Conservation (phyloP, 2,329 filamentous ascomycete species). For the Exophiala viscosa region DNA sequence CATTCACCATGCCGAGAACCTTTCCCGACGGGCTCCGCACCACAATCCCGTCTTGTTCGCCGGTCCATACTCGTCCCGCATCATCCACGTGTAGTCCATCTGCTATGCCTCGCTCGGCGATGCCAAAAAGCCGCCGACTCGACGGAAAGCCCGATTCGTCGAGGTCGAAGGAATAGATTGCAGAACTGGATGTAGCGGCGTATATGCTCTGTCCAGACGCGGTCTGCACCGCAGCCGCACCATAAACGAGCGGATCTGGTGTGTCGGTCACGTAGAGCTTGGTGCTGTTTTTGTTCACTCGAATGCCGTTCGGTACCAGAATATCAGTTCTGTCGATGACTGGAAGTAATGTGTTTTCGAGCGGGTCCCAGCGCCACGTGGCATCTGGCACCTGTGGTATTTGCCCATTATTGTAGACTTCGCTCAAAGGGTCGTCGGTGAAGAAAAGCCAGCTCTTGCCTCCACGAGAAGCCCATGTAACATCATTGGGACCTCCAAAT, state of each 20-base stretch:
- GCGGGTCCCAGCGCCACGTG: not conserved
- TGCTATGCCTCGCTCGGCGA: not conserved
- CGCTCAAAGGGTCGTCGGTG: not conserved
- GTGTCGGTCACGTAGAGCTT: not conserved
- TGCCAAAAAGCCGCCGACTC: not conserved
- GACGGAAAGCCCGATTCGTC: not conserved
- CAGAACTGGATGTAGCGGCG: not conserved
- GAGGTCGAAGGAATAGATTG: not conserved
- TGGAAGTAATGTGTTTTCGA: not conserved
- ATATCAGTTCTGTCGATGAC: not conserved
- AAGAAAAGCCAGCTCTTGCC: not conserved
- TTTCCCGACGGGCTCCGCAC: not conserved
- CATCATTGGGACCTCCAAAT: not conserved
- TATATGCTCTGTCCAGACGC: not conserved
- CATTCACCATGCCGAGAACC: not conserved
- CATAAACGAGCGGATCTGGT: not conserved
- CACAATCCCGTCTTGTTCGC: not conserved
- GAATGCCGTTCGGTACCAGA: not conserved
- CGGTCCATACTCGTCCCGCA: not conserved
- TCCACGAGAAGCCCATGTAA: not conserved
- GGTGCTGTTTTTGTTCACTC: not conserved
- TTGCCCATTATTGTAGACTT: not conserved
- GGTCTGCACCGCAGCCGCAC: not conserved
- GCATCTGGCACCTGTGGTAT: not conserved
- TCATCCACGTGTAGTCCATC: constrained; percentile 3